Base-by-base conservation (phyloP, 1,139 yeast genomes). In the Kodamaea fungicola region DNA sequence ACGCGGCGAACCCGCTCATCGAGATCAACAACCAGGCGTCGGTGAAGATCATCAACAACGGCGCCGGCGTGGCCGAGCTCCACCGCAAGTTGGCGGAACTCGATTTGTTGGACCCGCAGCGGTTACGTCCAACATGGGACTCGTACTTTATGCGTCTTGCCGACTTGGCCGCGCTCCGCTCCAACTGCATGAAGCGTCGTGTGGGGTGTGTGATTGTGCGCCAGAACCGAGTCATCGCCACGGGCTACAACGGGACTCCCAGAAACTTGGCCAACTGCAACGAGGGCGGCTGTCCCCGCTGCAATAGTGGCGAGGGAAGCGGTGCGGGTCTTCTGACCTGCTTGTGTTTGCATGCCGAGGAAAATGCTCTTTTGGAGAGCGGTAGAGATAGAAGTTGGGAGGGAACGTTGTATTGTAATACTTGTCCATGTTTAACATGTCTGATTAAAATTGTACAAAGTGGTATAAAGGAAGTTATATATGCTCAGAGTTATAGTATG, bases 241-340 rank as follows among this genome's bases (percentile, higher is more conserved):
- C 98, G 0, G 99, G 98, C 0, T 92, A 94, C 61, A 92, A 92
- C 54, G 98, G 99, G 1, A 92, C 99, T 0, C 97, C 98, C 8
- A 73, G 96, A 30, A 88, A 90, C 42, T 63, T 88, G 51, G 68
- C 71, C 23, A 92, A 92, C 55, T 92, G 99, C 61, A 90, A 88
- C 54, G 92, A 88, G 51, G 98, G 98, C 12, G 98, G 98, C 1
- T 92, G 98, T 61, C 64, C 78, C 6, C 69, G 98, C 31, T 92
- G 99, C 59, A 89, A 89, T 51, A 63, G 68, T 35, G 76, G 78
- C 0, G 74, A 81, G 9, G 95, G 95, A 1, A 69, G 77, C 25
- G 83, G 81, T 1, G 65, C 72, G 3, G 62, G 59, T 1, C 65
- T 92, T 32, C 75, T 84, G 1, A 88, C 97, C 0, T 92, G 99